These are phyloP conservation scores for Colletotrichum sp. DNA, from an alignment of 2,329 filamentous ascomycete genomes.

Conservation along the genomic window DNA sequence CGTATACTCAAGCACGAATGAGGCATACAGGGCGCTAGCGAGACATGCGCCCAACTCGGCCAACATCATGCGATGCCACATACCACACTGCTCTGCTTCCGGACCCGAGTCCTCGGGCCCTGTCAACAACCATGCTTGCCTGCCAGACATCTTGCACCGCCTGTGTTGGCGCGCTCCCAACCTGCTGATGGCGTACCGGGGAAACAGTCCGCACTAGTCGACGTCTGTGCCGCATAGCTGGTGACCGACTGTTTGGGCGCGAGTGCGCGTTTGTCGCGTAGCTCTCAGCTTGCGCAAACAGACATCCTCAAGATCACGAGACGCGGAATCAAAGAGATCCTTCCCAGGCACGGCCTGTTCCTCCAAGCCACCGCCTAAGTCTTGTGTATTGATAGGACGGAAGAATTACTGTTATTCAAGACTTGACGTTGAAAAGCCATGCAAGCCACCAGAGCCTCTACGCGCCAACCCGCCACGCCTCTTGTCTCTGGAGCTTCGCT, in stretches of 20 bases:
- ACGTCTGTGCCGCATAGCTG: neutral
- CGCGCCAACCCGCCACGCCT: neutral
- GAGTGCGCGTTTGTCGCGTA: neutral
- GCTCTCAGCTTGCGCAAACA: neutral
- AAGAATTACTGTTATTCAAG: neutral
- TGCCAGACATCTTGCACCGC: neutral
- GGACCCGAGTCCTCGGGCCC: constrained; percentile 14
- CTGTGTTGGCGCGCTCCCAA: neutral
- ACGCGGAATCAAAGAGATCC: neutral
- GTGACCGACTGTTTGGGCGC: neutral
- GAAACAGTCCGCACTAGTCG: neutral
- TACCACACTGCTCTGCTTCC: neutral
- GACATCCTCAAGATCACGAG: neutral
- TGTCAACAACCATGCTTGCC: neutral
- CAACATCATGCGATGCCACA: constrained; percentile 12
- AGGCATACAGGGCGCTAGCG: neutral
- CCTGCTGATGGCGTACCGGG: neutral
- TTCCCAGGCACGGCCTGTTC: neutral
- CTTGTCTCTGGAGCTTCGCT: neutral
- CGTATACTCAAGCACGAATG: neutral
- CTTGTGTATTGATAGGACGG: neutral
- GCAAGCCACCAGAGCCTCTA: neutral
- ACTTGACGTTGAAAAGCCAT: neutral
- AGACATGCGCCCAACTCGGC: neutral
- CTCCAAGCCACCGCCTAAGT: neutral